Base-by-base conservation (phyloP, 192 early-diverging fungal genomes). In the Chytriomyces confervae region DNA sequence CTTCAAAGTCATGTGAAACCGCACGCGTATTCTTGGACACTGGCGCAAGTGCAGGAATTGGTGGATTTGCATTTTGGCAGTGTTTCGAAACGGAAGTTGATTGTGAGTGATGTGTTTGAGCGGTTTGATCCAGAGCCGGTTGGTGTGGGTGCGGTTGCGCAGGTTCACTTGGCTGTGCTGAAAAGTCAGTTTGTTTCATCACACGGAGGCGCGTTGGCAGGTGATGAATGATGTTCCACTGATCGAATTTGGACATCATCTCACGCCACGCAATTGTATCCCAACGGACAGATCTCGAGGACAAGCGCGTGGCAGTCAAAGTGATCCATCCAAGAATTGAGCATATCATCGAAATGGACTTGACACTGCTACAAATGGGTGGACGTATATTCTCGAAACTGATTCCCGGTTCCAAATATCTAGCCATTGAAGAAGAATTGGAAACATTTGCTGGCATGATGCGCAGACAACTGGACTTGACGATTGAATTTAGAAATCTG, bases 81-180 rank as follows among this genome's bases (percentile, higher is more conserved):
- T 7, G 91, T 89, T 7, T 75, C 95, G 87, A 48, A 20, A 69
- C 89, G 86, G 9, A 87, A 88, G 20, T 76, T 78, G 23, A 79
- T 69, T n/a, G 75, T 97, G 13, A 88, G 92, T 18, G 86, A 90
- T 13, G 80, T 95, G 7, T 97, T 98, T 84, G 88, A 89, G 46
- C 77, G 83, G 43, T 93, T 96, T 77, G 91, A 93, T 23, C 81
- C 85, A 46, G 80, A 64, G 0, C 95, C 96, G 0, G 84, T 96
- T 18, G 97, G 97, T 0, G 93, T 94, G 13, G 97, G 97, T 7
- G 95, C 97, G 10, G 95, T 98, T 74, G 95, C 95, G 0, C 97
- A 98, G 83, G 96, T 96, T 44, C 87, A 90, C 51, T 50, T 79
- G 7, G 79, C 76, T 5, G 24, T 60, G 6, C 50, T 81, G 27